Evolutionary conservation across 345 rosid species (phyloP).

Genomic region (Camelina sativa): DNA sequence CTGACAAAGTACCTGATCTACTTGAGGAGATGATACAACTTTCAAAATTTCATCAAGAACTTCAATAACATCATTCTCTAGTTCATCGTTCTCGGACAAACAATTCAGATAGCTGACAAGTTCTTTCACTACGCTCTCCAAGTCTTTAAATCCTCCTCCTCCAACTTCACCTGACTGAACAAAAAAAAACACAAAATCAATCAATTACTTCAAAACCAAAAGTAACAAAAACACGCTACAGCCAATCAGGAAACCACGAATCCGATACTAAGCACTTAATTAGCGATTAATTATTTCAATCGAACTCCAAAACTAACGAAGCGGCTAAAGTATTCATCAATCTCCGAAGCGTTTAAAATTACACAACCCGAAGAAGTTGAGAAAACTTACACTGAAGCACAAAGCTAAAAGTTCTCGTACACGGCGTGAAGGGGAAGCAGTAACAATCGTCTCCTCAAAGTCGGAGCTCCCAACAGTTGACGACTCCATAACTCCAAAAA

Average conservation of each 20-base stretch:
- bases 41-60: constrained; percentile 50
- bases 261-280: background rate
- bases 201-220: background rate
- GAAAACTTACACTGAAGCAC: constrained; percentile 51
- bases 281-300: background rate
- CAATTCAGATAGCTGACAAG: constrained; percentile 59
- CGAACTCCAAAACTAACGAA: background rate
- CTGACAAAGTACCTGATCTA: constrained; percentile 56
- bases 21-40: constrained; percentile 52
- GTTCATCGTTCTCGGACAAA: constrained; percentile 46
- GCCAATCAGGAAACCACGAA: background rate
- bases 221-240: background rate
- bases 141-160: constrained; percentile 48
- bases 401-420: constrained; percentile 53
- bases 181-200: constrained; percentile 24
- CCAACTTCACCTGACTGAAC: constrained; percentile 54
- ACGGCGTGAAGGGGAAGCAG: constrained; percentile 43
- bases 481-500: constrained; percentile 30
- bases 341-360: too few relatives aligned
- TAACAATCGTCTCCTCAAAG: constrained; percentile 30
- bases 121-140: constrained; percentile 51
- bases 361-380: constrained; percentile 5
- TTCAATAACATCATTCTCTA: constrained; percentile 48
- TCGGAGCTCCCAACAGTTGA: constrained; percentile 33
- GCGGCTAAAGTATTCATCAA: background rate